A percentile compares a stretch with the other conserved stretches of the same genome.
phyloP scores from a whole-genome alignment of 768 basidiomycete genomes.

The Suillus spraguei region DNA sequence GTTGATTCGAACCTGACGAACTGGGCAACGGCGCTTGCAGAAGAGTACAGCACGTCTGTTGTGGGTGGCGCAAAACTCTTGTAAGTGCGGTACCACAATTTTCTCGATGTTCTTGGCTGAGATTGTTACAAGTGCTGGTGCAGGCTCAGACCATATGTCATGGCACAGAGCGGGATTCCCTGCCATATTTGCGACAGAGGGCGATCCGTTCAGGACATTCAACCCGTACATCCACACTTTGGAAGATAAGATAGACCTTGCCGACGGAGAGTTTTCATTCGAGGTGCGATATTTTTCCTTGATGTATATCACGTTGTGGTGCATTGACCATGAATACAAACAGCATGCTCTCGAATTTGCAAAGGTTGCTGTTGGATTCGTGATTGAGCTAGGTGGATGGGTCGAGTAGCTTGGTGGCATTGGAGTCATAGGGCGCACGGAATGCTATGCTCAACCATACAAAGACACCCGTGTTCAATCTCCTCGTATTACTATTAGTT shows the following conservation, averaged over 20 bases:
- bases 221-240: constrained; percentile 47
- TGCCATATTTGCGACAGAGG: constrained; percentile 45
- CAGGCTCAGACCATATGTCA: constrained; percentile 49
- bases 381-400: constrained; percentile 47
- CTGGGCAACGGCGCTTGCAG: constrained; percentile 36
- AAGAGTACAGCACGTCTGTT: constrained; percentile 27
- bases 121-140: constrained; percentile 33
- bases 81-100: constrained; percentile 29
- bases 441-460: not conserved
- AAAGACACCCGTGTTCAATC: not conserved
- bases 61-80: constrained; percentile 24
- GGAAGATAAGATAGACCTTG: constrained; percentile 24
- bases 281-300: constrained; percentile 23
- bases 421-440: not conserved
- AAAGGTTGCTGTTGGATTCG: constrained; percentile 60
- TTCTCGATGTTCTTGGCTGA: not conserved
- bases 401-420: constrained; percentile 7
- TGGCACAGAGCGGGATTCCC: constrained; percentile 47
- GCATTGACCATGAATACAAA: constrained; percentile 36
- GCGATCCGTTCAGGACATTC: constrained; percentile 38
- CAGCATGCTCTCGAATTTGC: constrained; percentile 60
- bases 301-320: not conserved
- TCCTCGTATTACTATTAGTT: not conserved
- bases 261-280: constrained; percentile 45
- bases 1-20: constrained; percentile 49